Base-by-base conservation (phyloP, 176 grass and related monocot species). In the Phoenix roebelenii region DNA sequence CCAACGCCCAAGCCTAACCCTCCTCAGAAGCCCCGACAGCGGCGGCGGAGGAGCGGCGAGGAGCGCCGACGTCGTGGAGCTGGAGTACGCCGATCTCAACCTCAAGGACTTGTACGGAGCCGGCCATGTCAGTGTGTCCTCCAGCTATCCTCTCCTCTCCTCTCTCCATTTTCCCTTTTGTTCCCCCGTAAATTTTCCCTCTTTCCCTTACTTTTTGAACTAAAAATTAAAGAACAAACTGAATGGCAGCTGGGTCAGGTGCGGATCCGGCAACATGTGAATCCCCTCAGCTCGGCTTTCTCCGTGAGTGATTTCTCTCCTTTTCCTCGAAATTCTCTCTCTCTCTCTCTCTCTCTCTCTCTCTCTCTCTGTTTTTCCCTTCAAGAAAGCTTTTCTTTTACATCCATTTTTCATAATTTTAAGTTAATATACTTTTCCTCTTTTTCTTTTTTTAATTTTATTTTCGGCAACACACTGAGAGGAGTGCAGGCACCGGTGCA, bases 211-310 rank as follows among this genome's bases (percentile, higher is more conserved):
- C 25, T 22, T 49, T 22, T 57, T 80, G 12, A 18, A 12, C 25
- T 25, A 28, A 17, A 29, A 28, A 15, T 29, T 60, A 29, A 28
- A 18, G 17, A 12, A 59, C 22, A 17, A 60, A 29, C n/a, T 58
- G 26, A 4, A 44, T 44, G 35, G 61, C 83, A 90, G 92, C 63
- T 85, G 63, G 92, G 87, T 51, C 87, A 85, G 59, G 58, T 96
- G 60, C 81, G 92, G 64, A 88, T 96, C 70, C 83, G 92, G 61
- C 87, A 96, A 75, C 92, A 96, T 65, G 92, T 96, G 51, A 96
- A 96, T 71, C 92, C 92, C n/a, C 83, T 96, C 61, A 96, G 86
- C 39, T 77, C 87, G 15, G 80, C 78, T 65, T 96, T 96, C 71
- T 50, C 72, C 0, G 92, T 96, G 52, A 77, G 72, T 80, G 4